Evolutionary conservation across 2,329 filamentous ascomycete species (phyloP).

Genomic region (Colletotrichum tamarilloi): DNA sequence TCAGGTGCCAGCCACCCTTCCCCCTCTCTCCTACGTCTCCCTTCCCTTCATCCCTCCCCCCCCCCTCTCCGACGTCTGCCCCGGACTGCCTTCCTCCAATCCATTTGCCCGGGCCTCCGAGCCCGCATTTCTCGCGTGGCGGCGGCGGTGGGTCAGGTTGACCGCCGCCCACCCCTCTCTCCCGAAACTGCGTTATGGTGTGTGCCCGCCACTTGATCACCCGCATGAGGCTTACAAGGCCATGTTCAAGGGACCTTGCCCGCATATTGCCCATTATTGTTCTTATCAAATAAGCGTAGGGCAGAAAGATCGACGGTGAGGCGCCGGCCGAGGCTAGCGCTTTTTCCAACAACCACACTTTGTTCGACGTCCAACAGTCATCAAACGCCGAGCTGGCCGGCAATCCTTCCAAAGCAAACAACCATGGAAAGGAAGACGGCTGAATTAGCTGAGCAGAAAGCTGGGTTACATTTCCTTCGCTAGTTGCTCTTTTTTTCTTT

Average conservation of each 20-base stretch:
- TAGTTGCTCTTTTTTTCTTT: background rate
- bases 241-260: background rate
- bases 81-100: conserved; percentile 10
- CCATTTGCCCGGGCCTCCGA: background rate
- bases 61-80: background rate
- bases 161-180: background rate
- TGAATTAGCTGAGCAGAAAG: background rate
- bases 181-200: background rate
- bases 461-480: background rate
- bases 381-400: background rate
- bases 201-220: conserved; percentile 8
- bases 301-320: conserved; percentile 33
- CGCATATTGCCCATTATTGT: background rate
- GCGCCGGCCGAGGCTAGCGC: conserved; percentile 16
- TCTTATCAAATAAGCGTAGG: conserved; percentile 28
- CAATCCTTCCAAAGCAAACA: background rate
- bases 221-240: conserved; percentile 27
- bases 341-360: background rate
- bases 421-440: background rate
- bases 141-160: background rate
- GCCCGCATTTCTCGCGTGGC: conserved; percentile 7
- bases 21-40: background rate
- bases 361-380: background rate
- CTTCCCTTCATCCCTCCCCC: background rate
- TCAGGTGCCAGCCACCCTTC: conserved; percentile 9